Evolutionary conservation across 257 asterid species (phyloP).

Genomic region (Buddleja alternifolia): DNA sequence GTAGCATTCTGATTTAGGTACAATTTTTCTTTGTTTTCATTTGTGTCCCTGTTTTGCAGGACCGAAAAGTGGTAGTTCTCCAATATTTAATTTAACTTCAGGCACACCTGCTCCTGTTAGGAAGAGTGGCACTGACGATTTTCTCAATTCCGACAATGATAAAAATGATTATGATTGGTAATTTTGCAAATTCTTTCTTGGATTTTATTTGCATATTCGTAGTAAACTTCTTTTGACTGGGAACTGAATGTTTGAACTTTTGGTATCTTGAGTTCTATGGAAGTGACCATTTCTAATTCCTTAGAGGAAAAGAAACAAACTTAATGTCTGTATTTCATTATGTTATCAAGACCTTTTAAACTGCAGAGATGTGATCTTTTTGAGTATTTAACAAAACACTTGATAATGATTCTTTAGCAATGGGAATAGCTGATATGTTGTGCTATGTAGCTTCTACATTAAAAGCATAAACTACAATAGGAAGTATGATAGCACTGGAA

Average conservation of each 20-base stretch:
- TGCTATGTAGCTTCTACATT: background rate
- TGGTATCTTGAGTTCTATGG: slow-evolving; percentile 16
- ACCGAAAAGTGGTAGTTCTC: slow-evolving; percentile 59
- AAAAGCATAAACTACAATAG: background rate
- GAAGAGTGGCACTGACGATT: slow-evolving; percentile 87
- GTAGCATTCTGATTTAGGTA: slow-evolving; percentile 7
- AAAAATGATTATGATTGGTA: slow-evolving; percentile 99
- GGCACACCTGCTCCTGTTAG: slow-evolving; percentile 57
- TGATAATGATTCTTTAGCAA: background rate
- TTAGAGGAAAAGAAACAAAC: background rate
- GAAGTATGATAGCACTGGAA: background rate
- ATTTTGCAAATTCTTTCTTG: slow-evolving; percentile 21
- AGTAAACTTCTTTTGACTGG: slow-evolving; percentile 27
- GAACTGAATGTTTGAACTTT: slow-evolving; percentile 16
- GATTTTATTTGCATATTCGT: slow-evolving; percentile 15
- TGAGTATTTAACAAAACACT: background rate
- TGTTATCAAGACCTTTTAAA: background rate
- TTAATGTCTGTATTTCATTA: background rate
- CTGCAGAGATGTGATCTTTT: background rate
- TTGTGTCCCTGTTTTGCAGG: slow-evolving; percentile 55
- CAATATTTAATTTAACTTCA: slow-evolving; percentile 60
- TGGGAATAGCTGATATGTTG: background rate
- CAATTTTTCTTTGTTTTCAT: background rate
- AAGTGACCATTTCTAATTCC: background rate
- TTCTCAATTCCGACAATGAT: slow-evolving; percentile 92